Conservation (phyloP, 345 rosid species). For the Moricandia arvensis region DNA sequence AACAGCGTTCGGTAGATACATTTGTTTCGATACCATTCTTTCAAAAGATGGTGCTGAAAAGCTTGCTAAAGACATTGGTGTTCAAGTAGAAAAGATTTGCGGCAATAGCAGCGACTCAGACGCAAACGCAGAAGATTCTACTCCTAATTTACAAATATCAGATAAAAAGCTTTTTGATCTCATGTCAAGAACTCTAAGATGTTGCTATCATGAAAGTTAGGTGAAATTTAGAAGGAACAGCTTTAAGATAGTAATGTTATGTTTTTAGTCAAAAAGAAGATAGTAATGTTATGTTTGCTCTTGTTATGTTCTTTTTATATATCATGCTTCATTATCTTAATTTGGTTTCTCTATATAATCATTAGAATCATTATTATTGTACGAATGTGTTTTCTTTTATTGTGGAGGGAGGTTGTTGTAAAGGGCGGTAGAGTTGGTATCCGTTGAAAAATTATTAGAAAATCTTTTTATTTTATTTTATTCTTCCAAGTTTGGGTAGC, state of each 20-base stretch:
- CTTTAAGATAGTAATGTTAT: constrained; percentile 12
- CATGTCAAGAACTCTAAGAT: constrained; percentile 50
- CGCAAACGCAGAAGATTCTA: constrained; percentile 12
- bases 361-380: neutral
- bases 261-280: too few species aligned
- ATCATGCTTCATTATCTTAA: neutral
- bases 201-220: constrained; percentile 40
- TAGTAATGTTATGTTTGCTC: constrained; percentile 4
- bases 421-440: too few species aligned
- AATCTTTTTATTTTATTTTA: too few species aligned
- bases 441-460: too few species aligned
- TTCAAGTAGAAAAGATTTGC: constrained; percentile 52
- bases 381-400: neutral
- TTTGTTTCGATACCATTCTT: constrained; percentile 65
- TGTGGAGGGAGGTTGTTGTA: constrained; percentile 11
- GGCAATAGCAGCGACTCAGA: constrained; percentile 28
- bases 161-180: constrained; percentile 53
- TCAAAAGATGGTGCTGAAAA: constrained; percentile 43
- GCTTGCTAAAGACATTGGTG: constrained; percentile 51
- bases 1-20: constrained; percentile 63
- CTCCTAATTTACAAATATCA: constrained; percentile 39
- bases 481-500: neutral
- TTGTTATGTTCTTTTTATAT: neutral
- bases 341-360: neutral
- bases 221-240: constrained; percentile 5